Evolutionary conservation across 164 flowering plant species (phyloP).

Genomic region (Kingdonia uniflora): DNA sequence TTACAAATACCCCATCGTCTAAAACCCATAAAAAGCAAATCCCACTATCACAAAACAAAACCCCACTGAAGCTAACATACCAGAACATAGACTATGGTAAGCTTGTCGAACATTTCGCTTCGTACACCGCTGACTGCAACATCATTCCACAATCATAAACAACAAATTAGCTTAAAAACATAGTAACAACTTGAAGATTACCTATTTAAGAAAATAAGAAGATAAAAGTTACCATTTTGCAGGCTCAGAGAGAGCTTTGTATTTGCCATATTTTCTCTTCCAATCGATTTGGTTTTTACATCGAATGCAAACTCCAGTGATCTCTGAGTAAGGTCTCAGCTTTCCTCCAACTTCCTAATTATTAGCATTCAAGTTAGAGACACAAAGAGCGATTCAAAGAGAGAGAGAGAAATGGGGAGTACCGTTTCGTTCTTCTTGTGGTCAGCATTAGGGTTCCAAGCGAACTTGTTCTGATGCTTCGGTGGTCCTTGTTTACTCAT

Average conservation of each 20-base stretch:
- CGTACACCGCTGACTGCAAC: slow-evolving; percentile 69
- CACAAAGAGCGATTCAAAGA: background rate
- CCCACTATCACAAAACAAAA: background rate
- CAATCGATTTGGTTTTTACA: slow-evolving; percentile 91
- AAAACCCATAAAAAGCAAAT: background rate
- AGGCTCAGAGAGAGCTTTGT: slow-evolving; percentile 76
- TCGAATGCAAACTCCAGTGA: slow-evolving; percentile 75
- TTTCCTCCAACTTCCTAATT: slow-evolving; percentile 78
- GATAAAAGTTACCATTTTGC: slow-evolving; percentile 53
- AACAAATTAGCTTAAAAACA: no score
- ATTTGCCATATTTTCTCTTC: slow-evolving; percentile 98
- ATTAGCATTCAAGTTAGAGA: background rate
- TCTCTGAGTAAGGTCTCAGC: slow-evolving; percentile 59
- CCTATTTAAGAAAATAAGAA: background rate
- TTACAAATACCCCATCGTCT: no score
- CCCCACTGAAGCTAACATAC: slow-evolving; percentile 22
- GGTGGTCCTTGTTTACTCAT: slow-evolving; percentile 41
- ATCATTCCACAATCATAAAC: background rate
- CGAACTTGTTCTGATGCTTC: slow-evolving; percentile 60
- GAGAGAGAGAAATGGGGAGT: slow-evolving; percentile 7
- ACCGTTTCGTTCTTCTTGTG: slow-evolving; percentile 76
- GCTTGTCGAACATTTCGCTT: slow-evolving; percentile 88
- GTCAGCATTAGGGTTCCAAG: slow-evolving; percentile 75
- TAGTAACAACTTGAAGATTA: no score
- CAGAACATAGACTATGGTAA: slow-evolving; percentile 70